These are phyloP conservation scores for Gynochthodes officinalis DNA, from an alignment of 257 asterid species.

Conservation along the genomic window DNA sequence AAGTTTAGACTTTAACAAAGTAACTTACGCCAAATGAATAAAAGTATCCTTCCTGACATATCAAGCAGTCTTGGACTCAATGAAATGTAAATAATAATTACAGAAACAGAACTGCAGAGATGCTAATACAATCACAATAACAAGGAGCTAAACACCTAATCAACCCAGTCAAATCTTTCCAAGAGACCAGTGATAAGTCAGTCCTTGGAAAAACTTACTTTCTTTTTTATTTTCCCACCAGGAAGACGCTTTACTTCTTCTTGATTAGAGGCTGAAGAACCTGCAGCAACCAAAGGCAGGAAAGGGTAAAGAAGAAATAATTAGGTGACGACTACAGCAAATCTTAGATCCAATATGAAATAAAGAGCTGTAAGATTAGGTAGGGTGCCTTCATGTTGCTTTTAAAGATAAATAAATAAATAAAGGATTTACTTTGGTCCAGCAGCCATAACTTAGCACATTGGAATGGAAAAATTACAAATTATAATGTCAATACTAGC, in stretches of 20 bases:
- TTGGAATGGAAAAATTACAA: background rate
- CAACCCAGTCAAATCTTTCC: background rate
- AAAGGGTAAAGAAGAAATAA: conserved; percentile 4
- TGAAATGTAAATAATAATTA: background rate
- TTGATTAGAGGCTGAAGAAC: conserved; percentile 72
- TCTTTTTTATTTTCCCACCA: conserved; percentile 96
- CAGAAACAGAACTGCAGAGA: background rate
- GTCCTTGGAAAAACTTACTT: conserved; percentile 39
- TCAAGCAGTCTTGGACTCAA: background rate
- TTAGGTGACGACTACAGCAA: conserved; percentile 11
- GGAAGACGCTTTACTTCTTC: conserved; percentile 97
- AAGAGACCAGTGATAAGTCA: background rate
- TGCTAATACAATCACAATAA: background rate
- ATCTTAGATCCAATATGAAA: conserved; percentile 3
- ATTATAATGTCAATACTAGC: background rate
- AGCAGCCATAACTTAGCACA: background rate
- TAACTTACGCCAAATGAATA: background rate
- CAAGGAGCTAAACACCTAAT: background rate
- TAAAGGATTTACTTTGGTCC: background rate
- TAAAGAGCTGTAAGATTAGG: background rate
- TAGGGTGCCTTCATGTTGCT: background rate
- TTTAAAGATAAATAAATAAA: background rate
- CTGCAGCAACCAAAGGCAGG: conserved; percentile 41
- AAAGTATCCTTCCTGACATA: background rate
- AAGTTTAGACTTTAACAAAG: background rate